A percentile compares a stretch with the other conserved stretches of the same genome.
Conservation (phyloP, 345 rosid species). For the Euphorbia lathyris region DNA sequence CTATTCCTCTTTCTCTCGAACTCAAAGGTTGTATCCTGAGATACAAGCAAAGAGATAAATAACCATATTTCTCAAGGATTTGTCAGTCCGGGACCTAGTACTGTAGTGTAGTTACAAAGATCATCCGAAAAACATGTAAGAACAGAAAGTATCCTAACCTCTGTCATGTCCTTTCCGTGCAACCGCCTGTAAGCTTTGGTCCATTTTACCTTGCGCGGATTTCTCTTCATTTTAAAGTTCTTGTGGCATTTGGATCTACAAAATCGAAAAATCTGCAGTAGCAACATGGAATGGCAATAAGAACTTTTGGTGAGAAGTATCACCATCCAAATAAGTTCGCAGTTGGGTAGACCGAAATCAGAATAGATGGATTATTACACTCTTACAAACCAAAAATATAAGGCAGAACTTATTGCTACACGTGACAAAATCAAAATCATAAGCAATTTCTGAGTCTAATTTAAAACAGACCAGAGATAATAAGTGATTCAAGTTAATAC, state of each 20-base stretch:
- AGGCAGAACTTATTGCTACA: not conserved
- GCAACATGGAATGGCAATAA: not conserved
- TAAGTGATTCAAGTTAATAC: not conserved
- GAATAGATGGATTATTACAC: not conserved
- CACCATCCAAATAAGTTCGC: not conserved
- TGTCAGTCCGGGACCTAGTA: not conserved
- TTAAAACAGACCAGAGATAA: not conserved
- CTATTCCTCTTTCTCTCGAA: slow-evolving; percentile 94
- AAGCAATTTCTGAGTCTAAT: not conserved
- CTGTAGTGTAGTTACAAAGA: not conserved
- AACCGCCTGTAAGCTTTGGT: slow-evolving; percentile 83
- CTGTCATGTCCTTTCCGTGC: slow-evolving; percentile 94
- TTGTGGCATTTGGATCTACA: slow-evolving; percentile 91
- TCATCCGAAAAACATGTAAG: not conserved
- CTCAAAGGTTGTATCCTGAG: slow-evolving; percentile 82
- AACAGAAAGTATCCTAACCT: slow-evolving; percentile 37
- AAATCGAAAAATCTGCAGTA: slow-evolving; percentile 72
- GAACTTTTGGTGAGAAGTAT: not conserved
- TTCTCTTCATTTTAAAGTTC: slow-evolving; percentile 98
- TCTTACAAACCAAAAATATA: not conserved
- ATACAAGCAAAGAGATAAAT: not conserved
- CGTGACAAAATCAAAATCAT: not conserved
- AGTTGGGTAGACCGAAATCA: not conserved
- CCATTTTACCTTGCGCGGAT: slow-evolving; percentile 95
- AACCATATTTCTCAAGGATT: not conserved